These are phyloP conservation scores for Fomitiporia mediterranea DNA, from an alignment of 1,284 basidiomycete species.

Conservation along the genomic window DNA sequence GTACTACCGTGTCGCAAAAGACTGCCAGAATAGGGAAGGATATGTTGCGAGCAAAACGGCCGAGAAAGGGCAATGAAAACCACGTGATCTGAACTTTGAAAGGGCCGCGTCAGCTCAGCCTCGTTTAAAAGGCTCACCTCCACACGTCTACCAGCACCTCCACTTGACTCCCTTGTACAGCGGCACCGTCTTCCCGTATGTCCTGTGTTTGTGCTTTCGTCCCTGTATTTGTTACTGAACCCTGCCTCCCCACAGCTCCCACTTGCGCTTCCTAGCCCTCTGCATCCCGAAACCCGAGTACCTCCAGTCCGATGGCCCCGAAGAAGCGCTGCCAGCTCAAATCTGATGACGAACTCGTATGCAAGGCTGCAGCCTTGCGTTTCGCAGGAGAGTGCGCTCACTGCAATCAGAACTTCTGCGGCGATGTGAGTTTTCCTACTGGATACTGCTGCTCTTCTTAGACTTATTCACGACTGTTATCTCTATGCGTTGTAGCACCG, in stretches of 20 bases:
- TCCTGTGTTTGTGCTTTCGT: not conserved
- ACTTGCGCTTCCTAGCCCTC: not conserved
- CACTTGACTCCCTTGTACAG: not conserved
- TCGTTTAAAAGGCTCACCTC: not conserved
- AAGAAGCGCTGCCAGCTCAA: conserved; percentile 84
- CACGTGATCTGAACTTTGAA: conserved; percentile 4
- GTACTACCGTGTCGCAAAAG: not conserved
- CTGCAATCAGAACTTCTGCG: conserved; percentile 72
- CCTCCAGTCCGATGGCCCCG: conserved; percentile 50
- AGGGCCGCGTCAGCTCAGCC: conserved; percentile 6
- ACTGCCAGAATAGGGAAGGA: not conserved
- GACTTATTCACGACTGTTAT: conserved; percentile 18
- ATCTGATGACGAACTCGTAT: conserved; percentile 47
- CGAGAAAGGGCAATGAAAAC: not conserved
- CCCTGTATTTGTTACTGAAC: too few species aligned
- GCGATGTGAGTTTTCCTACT: conserved; percentile 50
- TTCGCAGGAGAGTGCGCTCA: conserved; percentile 80
- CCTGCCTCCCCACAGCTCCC: not conserved
- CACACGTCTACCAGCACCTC: not conserved
- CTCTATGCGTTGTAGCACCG: conserved; percentile 56
- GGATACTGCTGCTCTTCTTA: too few species aligned
- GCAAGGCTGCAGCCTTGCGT: conserved; percentile 72
- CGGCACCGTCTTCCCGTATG: not conserved
- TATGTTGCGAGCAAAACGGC: not conserved
- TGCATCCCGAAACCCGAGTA: not conserved